Evolutionary conservation across 495 filamentous ascomycete genomes (phyloP).

Genomic region (Podospora pseudopauciseta): DNA sequence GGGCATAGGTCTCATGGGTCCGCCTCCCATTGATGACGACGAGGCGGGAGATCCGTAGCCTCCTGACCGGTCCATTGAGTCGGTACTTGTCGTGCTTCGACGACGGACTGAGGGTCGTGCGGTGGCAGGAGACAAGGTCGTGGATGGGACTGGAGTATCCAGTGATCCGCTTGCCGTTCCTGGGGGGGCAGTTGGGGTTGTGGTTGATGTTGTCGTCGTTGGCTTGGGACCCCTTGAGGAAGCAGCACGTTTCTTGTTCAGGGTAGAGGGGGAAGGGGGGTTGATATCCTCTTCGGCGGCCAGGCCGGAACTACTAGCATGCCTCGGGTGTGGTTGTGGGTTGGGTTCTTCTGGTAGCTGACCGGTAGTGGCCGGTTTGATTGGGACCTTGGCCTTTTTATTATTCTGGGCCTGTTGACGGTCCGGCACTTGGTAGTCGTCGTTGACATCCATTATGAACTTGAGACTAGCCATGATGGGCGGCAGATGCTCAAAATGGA

Average conservation of each 20-base stretch:
- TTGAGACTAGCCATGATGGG: constrained; percentile 46
- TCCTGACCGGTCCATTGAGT: constrained; percentile 45
- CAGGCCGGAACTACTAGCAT: constrained; percentile 28
- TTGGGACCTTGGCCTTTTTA: constrained; percentile 39
- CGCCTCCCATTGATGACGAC: constrained; percentile 31
- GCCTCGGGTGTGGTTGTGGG: constrained; percentile 22
- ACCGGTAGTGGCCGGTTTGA: constrained; percentile 31
- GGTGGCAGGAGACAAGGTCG: constrained; percentile 14
- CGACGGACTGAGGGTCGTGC: constrained; percentile 32
- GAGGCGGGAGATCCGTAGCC: constrained; percentile 33
- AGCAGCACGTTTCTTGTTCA: constrained; percentile 25
- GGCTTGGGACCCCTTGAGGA: constrained; percentile 22
- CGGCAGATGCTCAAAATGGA: constrained; percentile 43
- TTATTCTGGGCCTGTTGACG: constrained; percentile 30
- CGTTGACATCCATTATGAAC: constrained; percentile 47
- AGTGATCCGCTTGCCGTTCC: neutral
- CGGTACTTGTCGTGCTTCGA: constrained; percentile 42
- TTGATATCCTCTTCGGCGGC: constrained; percentile 31
- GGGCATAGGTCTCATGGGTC: constrained; percentile 41
- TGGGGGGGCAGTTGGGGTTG: constrained; percentile 3
- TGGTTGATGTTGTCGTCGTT: constrained; percentile 1
- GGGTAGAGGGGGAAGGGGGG: constrained; percentile 25
- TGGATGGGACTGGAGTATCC: constrained; percentile 1
- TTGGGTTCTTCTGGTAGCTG: constrained; percentile 24
- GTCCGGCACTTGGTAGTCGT: constrained; percentile 34